Percentiles rank a stretch among this genome's conserved stretches.
These are phyloP conservation scores for Xylaria sp. DNA, from an alignment of 2,329 filamentous ascomycete species.

Conservation along the genomic window DNA sequence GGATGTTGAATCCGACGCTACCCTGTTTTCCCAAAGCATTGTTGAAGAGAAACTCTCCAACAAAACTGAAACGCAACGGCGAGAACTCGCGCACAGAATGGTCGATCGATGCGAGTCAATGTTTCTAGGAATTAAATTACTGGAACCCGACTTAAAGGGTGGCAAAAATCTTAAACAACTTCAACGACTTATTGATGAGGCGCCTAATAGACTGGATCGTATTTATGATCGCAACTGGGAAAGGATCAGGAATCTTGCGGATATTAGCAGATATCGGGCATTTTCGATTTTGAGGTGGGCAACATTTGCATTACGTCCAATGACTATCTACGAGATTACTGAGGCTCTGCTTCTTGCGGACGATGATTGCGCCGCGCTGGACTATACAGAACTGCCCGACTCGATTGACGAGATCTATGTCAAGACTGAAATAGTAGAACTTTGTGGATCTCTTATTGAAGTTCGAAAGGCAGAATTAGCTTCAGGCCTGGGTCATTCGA, in stretches of 20 bases:
- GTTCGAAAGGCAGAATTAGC: not conserved
- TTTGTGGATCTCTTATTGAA: constrained; percentile 34
- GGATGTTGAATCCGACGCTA: constrained; percentile 45
- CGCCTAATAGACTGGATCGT: constrained; percentile 44
- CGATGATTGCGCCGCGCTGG: constrained; percentile 14
- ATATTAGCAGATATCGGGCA: constrained; percentile 40
- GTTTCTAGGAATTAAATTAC: constrained; percentile 51
- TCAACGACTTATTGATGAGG: constrained; percentile 44
- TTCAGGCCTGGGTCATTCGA: constrained; percentile 6
- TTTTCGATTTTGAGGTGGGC: constrained; percentile 49
- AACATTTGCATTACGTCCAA: constrained; percentile 40
- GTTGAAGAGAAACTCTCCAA: constrained; percentile 48
- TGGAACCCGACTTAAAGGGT: constrained; percentile 42
- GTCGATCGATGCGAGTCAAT: constrained; percentile 48
- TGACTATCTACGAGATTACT: constrained; percentile 32
- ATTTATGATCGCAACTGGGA: constrained; percentile 51
- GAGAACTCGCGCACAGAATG: constrained; percentile 43
- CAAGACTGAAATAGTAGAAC: constrained; percentile 28
- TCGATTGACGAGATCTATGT: constrained; percentile 30
- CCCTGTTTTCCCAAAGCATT: constrained; percentile 42
- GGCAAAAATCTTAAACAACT: constrained; percentile 48
- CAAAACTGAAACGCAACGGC: constrained; percentile 39
- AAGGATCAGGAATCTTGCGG: constrained; percentile 35
- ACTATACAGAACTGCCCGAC: constrained; percentile 30
- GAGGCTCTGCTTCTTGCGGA: constrained; percentile 25